Conservation (phyloP, 768 basidiomycete species). For the Collybia sp. region DNA sequence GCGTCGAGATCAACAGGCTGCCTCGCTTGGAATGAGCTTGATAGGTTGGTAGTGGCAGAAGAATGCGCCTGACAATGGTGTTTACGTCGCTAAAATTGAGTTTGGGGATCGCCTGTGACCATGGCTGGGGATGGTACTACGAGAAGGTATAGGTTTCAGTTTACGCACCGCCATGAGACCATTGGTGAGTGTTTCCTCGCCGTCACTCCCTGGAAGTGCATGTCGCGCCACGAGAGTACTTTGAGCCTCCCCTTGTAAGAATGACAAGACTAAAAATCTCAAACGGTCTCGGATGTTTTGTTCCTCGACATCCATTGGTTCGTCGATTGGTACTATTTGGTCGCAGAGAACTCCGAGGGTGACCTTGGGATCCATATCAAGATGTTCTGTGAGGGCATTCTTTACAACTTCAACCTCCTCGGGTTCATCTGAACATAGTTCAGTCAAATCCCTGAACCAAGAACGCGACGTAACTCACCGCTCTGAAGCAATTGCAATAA, state of each 20-base stretch:
- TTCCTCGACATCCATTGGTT: conserved; percentile 54
- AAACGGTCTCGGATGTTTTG: conserved; percentile 50
- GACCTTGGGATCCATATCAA: conserved; percentile 56
- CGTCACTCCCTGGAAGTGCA: conserved; percentile 35
- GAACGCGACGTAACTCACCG: conserved; percentile 38
- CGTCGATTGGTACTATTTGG: conserved; percentile 51
- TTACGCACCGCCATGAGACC: conserved; percentile 45
- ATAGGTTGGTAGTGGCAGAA: conserved; percentile 46
- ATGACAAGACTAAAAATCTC: conserved; percentile 53
- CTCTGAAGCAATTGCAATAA: conserved; percentile 72
- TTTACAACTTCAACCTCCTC: conserved; percentile 62
- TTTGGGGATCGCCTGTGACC: conserved; percentile 44
- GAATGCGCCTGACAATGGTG: conserved; percentile 46
- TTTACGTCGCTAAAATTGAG: conserved; percentile 35
- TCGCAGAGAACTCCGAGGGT: conserved; percentile 68
- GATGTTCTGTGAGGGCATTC: conserved; percentile 52
- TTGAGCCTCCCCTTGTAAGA: conserved; percentile 51
- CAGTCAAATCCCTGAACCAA: neutral
- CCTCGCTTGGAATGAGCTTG: conserved; percentile 27
- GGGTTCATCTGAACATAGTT: conserved; percentile 46
- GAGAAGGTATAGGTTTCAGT: conserved; percentile 1
- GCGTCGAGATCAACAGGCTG: conserved; percentile 28
- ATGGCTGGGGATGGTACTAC: neutral
- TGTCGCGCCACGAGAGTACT: conserved; percentile 38
- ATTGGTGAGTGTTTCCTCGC: conserved; percentile 42